A percentile compares a stretch with the other conserved stretches of the same genome.
Conservation (phyloP, 2,329 filamentous ascomycete species). For the Aspergillus hiratsukae region DNA sequence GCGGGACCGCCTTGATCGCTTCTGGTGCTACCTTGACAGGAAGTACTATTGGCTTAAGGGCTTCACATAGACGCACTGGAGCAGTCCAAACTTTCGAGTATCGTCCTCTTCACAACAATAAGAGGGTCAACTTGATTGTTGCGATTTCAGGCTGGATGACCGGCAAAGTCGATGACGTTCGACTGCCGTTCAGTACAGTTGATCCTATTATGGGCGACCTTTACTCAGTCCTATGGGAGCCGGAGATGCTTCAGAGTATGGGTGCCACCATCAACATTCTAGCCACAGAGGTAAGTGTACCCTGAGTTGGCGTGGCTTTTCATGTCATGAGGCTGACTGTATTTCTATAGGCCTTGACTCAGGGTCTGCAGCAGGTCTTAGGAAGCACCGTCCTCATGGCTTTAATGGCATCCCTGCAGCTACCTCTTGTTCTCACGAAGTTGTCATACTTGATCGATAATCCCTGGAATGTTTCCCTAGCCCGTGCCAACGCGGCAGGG, state of each 20-base stretch:
- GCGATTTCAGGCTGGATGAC: slow-evolving; percentile 98
- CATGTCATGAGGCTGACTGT: slow-evolving; percentile 20
- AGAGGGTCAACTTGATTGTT: slow-evolving; percentile 90
- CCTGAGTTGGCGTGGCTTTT: not conserved
- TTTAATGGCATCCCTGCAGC: slow-evolving; percentile 85
- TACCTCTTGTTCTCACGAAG: slow-evolving; percentile 91
- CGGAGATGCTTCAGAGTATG: slow-evolving; percentile 96
- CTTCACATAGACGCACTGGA: slow-evolving; percentile 81
- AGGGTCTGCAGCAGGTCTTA: slow-evolving; percentile 91
- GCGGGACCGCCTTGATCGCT: slow-evolving; percentile 90
- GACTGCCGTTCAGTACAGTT: slow-evolving; percentile 90
- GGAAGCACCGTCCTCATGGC: slow-evolving; percentile 82
- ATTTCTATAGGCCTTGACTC: slow-evolving; percentile 70
- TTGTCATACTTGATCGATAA: slow-evolving; percentile 96
- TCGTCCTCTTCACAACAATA: slow-evolving; percentile 94
- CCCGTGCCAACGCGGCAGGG: slow-evolving; percentile 81
- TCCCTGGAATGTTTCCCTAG: slow-evolving; percentile 94
- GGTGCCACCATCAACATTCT: slow-evolving; percentile 98
- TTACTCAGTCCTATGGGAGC: slow-evolving; percentile 96
- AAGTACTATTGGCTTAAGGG: slow-evolving; percentile 76
- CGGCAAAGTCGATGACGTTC: slow-evolving; percentile 93
- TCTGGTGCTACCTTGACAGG: slow-evolving; percentile 83
- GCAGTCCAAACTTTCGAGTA: slow-evolving; percentile 97
- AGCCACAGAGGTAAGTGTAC: slow-evolving; percentile 74
- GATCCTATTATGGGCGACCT: slow-evolving; percentile 98